Evolutionary conservation across 2,329 filamentous ascomycete species (phyloP).

Genomic region (Beauveria medogensis): DNA sequence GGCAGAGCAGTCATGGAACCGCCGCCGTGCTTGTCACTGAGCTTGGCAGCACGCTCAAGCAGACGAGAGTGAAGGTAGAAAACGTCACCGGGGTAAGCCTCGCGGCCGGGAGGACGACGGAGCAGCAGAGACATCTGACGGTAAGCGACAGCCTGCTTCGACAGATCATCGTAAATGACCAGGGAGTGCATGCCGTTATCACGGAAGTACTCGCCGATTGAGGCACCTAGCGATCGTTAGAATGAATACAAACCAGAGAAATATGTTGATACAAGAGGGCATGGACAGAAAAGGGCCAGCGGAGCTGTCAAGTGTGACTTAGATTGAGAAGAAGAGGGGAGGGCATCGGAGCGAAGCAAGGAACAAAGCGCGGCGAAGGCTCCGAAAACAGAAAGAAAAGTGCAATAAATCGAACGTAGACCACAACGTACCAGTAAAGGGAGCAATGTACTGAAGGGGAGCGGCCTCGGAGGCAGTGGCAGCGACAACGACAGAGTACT

Average conservation of each 20-base stretch:
- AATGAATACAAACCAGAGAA: slow-evolving; percentile 18
- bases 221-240: background rate
- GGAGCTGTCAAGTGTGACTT: too few species aligned
- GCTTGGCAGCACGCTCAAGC: slow-evolving; percentile 98
- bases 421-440: slow-evolving; percentile 63
- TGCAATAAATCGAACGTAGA: too few species aligned
- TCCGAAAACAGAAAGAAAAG: background rate
- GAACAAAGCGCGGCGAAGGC: background rate
- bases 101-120: slow-evolving; percentile 95
- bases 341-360: too few species aligned
- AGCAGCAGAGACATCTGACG: slow-evolving; percentile 98
- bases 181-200: slow-evolving; percentile 84
- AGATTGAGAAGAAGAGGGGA: too few species aligned
- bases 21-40: slow-evolving; percentile 90
- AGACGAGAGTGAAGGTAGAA: slow-evolving; percentile 99
- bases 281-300: background rate
- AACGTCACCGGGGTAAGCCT: slow-evolving; percentile 98
- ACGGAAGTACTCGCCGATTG: slow-evolving; percentile 63
- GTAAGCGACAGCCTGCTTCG: slow-evolving; percentile 96
- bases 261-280: background rate
- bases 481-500: slow-evolving; percentile 89
- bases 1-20: slow-evolving; percentile 96
- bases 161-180: slow-evolving; percentile 89
- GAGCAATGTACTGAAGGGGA: slow-evolving; percentile 87
- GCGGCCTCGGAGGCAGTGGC: slow-evolving; percentile 96